These are phyloP conservation scores for Aspergillus sp. DNA, from an alignment of 2,329 filamentous ascomycete genomes.

Conservation along the genomic window DNA sequence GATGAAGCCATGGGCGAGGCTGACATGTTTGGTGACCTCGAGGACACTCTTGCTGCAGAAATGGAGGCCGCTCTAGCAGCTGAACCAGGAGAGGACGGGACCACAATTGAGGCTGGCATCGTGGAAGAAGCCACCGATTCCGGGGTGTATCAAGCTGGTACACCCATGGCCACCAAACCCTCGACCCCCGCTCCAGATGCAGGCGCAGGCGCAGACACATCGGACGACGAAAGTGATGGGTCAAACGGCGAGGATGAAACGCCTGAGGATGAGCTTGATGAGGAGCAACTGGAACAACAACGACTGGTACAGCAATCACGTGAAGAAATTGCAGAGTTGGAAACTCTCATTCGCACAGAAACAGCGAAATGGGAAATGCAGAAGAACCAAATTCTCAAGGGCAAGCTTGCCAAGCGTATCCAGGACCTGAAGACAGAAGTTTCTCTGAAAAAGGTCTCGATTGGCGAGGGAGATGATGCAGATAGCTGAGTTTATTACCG, in stretches of 20 bases:
- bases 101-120: slow-evolving; percentile 24
- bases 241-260: slow-evolving; percentile 37
- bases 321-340: slow-evolving; percentile 46
- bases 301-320: slow-evolving; percentile 44
- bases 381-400: slow-evolving; percentile 41
- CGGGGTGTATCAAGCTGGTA: slow-evolving; percentile 29
- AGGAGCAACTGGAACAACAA: slow-evolving; percentile 44
- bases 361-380: slow-evolving; percentile 42
- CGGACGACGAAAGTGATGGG: slow-evolving; percentile 42
- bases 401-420: slow-evolving; percentile 46
- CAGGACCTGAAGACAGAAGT: slow-evolving; percentile 46
- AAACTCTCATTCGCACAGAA: slow-evolving; percentile 39
- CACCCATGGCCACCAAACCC: slow-evolving; percentile 33
- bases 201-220: slow-evolving; percentile 32
- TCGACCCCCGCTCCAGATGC: slow-evolving; percentile 25
- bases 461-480: slow-evolving; percentile 37
- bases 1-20: slow-evolving; percentile 43
- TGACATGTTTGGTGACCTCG: slow-evolving; percentile 36
- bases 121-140: slow-evolving; percentile 15
- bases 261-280: slow-evolving; percentile 41
- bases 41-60: slow-evolving; percentile 44
- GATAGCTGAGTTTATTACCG: slow-evolving; percentile 24
- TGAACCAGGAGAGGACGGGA: slow-evolving; percentile 30
- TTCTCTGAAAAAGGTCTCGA: slow-evolving; percentile 44
- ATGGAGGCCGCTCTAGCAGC: slow-evolving; percentile 45